These are phyloP conservation scores for Platanus orientalis DNA, from an alignment of 164 flowering plant species.

Conservation along the genomic window DNA sequence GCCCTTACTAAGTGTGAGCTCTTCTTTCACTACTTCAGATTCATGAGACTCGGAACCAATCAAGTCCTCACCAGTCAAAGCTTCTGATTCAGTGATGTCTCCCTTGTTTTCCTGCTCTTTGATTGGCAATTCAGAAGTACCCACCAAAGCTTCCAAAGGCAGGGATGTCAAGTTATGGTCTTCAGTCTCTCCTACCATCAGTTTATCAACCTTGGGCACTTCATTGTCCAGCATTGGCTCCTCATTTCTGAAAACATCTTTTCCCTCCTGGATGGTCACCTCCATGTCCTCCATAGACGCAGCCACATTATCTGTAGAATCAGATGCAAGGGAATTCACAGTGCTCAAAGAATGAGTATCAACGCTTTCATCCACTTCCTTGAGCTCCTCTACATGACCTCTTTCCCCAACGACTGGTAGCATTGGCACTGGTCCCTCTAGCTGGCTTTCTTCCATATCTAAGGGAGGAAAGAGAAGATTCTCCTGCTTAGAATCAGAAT, in stretches of 20 bases:
- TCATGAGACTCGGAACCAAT: too few relatives aligned
- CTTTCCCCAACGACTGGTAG: background rate
- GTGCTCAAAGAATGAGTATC: background rate
- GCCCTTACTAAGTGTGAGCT: background rate
- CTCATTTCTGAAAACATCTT: background rate
- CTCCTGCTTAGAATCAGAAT: background rate
- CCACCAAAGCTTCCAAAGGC: background rate
- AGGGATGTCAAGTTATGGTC: too few relatives aligned
- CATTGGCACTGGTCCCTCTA: background rate
- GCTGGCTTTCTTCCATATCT: background rate
- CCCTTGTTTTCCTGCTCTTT: background rate
- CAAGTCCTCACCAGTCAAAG: background rate
- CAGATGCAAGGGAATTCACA: background rate
- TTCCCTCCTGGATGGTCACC: too few relatives aligned
- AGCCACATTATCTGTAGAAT: background rate
- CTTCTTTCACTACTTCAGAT: conserved; percentile 2
- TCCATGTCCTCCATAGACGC: background rate
- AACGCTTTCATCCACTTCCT: background rate
- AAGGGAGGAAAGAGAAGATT: background rate
- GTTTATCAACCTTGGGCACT: background rate
- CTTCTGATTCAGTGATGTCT: background rate
- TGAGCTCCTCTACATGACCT: background rate
- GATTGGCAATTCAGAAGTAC: background rate
- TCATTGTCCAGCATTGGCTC: background rate
- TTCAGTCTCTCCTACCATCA: background rate